phyloP scores from a whole-genome alignment of 352 stramenopile species.

The Pelagophyceae sp. region DNA sequence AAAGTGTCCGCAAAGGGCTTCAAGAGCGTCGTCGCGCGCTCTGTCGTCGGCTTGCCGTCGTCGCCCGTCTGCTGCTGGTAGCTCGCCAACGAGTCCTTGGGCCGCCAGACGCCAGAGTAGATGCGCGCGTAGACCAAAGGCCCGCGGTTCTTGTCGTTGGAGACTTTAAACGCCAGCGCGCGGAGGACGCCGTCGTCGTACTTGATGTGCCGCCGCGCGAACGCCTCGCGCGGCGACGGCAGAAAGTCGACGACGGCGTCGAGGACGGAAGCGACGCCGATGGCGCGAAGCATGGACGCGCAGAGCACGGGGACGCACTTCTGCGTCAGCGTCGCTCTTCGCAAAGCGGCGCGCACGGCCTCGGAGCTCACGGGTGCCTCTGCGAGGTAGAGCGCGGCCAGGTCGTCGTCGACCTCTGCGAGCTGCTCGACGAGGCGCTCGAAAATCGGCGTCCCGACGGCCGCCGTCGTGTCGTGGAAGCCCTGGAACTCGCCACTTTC shows the following conservation, averaged over 20 bases:
- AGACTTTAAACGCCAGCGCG: slow-evolving; percentile 57
- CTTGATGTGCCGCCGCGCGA: slow-evolving; percentile 32
- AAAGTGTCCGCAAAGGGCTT: background rate
- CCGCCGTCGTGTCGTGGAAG: background rate
- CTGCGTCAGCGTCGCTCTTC: slow-evolving; percentile 41
- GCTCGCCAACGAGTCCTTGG: slow-evolving; percentile 61
- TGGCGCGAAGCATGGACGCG: slow-evolving; percentile 48
- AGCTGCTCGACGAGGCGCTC: slow-evolving; percentile 66
- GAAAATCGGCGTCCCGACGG: background rate
- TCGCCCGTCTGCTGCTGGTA: slow-evolving; percentile 16
- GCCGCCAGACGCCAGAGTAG: slow-evolving; percentile 75
- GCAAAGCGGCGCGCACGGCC: slow-evolving; percentile 48
- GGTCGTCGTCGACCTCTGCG: slow-evolving; percentile 90
- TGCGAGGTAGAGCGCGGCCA: slow-evolving; percentile 91
- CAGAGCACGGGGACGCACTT: slow-evolving; percentile 49
- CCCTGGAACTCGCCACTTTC: background rate
- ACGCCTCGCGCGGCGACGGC: slow-evolving; percentile 48
- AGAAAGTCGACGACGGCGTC: slow-evolving; percentile 54
- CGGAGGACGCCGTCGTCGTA: slow-evolving; percentile 41
- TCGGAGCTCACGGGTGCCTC: slow-evolving; percentile 75
- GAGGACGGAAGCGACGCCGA: slow-evolving; percentile 52
- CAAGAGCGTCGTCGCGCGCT: background rate
- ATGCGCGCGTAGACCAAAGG: slow-evolving; percentile 78
- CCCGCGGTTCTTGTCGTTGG: slow-evolving; percentile 50
- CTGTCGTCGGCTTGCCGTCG: background rate